Evolutionary conservation across 805 yeast genomes (phyloP), one percentile per base, ranked within the genome.

Genomic region (Ogataea nakhonphanomensis): DNA sequence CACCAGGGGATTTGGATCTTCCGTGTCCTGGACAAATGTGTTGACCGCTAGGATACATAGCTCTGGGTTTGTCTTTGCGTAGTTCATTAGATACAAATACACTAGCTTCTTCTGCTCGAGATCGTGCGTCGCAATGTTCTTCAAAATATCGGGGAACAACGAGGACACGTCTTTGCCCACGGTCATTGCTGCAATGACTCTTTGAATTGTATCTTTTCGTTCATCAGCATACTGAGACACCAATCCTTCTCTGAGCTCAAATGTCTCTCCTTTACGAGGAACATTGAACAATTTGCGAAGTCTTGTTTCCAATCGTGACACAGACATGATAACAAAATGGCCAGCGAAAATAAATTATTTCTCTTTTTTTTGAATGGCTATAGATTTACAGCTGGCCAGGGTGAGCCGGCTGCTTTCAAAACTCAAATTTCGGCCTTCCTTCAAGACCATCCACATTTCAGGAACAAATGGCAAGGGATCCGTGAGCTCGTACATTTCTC

Each of bases 401-500:
- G 67, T 83, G 0, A 24, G 61, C 1, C 53, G 55, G 28, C 68
- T 84, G 3, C 65, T 82, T 9, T 35, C 49, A 5, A 54, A 59
- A 15, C 64, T 89, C 14, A 88, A 87, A 0, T 75, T 79, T 51
- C 97, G 96, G 0, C 93, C 87, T 28, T 51, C 59, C 8, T 78
- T 78, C 54, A 75, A 76, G 45, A 79, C 88, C 0, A 67, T 93
- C n/a, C 99, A 93, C 57, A 74, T 93, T 4, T 96, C 96, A 0
- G 99, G 99, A 0, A 91, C 99, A 7, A 91, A 91, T 57, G 99
- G 99, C 0, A 91, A 91, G 57, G 99, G 99, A 0, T 89, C 97
- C 0, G 85, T 90, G 0, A 79, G 95, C 43, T 81, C 96, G 0
- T 90, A 89, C 57, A 43, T 93, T 7, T 71, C 88, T 3, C 78